Percentiles rank a stretch among this genome's conserved stretches.
Conservation (phyloP, 352 stramenopile genomes). For the Phytophthora idaei region DNA sequence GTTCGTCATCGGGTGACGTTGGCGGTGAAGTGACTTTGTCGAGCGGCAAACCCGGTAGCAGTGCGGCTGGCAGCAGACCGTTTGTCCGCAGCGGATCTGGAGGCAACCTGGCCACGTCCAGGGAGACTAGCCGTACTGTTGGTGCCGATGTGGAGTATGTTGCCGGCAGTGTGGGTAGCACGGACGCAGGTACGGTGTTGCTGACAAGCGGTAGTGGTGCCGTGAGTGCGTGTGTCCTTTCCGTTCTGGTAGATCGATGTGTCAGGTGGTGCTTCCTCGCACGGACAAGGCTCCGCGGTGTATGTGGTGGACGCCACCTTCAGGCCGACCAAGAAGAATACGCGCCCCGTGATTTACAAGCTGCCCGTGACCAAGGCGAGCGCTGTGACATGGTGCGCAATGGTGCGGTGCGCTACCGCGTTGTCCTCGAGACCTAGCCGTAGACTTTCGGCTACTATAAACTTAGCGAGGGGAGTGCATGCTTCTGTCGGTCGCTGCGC, state of each 20-base stretch:
- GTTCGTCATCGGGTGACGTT: slow-evolving; percentile 24
- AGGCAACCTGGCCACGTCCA: slow-evolving; percentile 28
- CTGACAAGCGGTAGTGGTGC: slow-evolving; percentile 25
- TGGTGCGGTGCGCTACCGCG: no score
- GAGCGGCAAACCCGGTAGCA: slow-evolving; percentile 22
- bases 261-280: background rate
- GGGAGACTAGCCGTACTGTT: slow-evolving; percentile 20
- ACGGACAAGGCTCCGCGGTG: background rate
- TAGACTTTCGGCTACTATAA: no score
- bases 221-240: slow-evolving; percentile 19
- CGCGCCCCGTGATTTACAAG: no score
- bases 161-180: slow-evolving; percentile 23
- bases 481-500: no score
- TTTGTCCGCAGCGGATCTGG: slow-evolving; percentile 30
- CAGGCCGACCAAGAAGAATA: no score
- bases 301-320: background rate
- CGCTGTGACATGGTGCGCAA: no score
- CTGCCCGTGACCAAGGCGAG: no score
- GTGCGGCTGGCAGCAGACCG: slow-evolving; percentile 18
- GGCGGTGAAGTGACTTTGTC: slow-evolving; percentile 33
- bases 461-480: no score
- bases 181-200: slow-evolving; percentile 15
- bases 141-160: slow-evolving; percentile 34
- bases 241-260: background rate
- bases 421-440: no score